Conservation (phyloP, 768 basidiomycete genomes). For the Tephrocybe sp. region DNA sequence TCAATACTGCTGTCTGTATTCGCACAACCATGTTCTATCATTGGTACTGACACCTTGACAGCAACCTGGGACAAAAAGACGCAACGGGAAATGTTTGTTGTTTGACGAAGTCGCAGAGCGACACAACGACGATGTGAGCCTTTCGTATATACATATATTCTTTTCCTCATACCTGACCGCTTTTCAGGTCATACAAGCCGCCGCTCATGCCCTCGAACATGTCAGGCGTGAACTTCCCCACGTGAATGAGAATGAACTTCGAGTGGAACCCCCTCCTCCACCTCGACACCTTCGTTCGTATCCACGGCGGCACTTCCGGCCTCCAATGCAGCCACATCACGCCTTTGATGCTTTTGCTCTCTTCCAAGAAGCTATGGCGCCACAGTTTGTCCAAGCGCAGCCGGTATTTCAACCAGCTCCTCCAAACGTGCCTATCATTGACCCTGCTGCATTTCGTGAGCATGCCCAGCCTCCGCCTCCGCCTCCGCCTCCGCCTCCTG, state of each 20-base stretch:
- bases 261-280: conserved; percentile 48
- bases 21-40: not conserved
- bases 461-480: no score
- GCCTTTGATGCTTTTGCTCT: not conserved
- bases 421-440: not conserved
- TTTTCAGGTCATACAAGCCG: conserved; percentile 53
- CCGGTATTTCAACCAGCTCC: not conserved
- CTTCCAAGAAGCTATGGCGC: not conserved
- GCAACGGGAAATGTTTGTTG: conserved; percentile 9
- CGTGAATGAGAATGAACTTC: conserved; percentile 44
- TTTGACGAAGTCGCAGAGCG: conserved; percentile 7
- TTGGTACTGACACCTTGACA: not conserved
- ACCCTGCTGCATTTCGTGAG: no score
- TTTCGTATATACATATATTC: not conserved
- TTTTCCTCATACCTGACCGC: not conserved
- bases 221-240: conserved; percentile 54
- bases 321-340: not conserved
- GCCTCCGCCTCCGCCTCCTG: no score
- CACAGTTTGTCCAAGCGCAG: not conserved
- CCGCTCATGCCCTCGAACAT: conserved; percentile 50
- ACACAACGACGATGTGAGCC: conserved; percentile 10
- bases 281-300: conserved; percentile 8
- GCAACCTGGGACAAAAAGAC: not conserved
- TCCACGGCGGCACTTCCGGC: not conserved
- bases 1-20: conserved; percentile 25